These are phyloP conservation scores for Debaryomyces maramus DNA, from an alignment of 805 yeast genomes.

Conservation along the genomic window DNA sequence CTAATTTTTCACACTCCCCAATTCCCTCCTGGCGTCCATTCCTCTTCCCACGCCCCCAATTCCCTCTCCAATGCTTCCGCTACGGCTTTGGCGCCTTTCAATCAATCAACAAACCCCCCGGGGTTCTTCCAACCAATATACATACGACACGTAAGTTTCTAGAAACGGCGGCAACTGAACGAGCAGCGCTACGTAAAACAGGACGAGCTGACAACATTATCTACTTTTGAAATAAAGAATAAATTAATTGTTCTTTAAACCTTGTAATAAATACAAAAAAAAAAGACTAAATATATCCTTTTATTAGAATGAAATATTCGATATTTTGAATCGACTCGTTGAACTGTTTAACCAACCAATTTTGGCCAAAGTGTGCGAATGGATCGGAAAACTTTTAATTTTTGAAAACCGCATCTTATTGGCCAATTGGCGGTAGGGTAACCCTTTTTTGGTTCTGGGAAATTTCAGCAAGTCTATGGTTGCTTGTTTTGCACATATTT, in stretches of 20 bases:
- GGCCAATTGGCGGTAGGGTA: slow-evolving; percentile 4
- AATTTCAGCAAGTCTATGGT: neutral
- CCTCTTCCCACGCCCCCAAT: neutral
- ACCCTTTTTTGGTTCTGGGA: neutral
- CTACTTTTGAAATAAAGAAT: slow-evolving; percentile 12
- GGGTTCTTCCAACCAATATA: slow-evolving; percentile 12
- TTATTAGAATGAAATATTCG: slow-evolving; percentile 1
- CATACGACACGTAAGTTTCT: slow-evolving; percentile 38
- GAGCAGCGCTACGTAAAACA: slow-evolving; percentile 80
- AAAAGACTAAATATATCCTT: slow-evolving; percentile 2
- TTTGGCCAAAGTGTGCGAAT: slow-evolving; percentile 5
- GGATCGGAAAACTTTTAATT: slow-evolving; percentile 5
- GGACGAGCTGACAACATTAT: slow-evolving; percentile 82
- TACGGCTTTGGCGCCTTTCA: neutral
- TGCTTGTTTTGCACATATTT: neutral
- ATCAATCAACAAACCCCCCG: slow-evolving; percentile 1
- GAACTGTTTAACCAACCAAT: slow-evolving; percentile 5
- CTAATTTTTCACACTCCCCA: neutral
- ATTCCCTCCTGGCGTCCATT: neutral
- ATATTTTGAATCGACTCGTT: slow-evolving; percentile 2
- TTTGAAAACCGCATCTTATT: slow-evolving; percentile 4
- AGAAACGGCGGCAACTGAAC: slow-evolving; percentile 58
- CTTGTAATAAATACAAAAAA: slow-evolving; percentile 1
- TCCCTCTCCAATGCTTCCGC: slow-evolving; percentile 3
- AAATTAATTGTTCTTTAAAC: slow-evolving; percentile 11